Conservation (phyloP, 139 green algal species). For the Auxenochlorella protothecoides region DNA sequence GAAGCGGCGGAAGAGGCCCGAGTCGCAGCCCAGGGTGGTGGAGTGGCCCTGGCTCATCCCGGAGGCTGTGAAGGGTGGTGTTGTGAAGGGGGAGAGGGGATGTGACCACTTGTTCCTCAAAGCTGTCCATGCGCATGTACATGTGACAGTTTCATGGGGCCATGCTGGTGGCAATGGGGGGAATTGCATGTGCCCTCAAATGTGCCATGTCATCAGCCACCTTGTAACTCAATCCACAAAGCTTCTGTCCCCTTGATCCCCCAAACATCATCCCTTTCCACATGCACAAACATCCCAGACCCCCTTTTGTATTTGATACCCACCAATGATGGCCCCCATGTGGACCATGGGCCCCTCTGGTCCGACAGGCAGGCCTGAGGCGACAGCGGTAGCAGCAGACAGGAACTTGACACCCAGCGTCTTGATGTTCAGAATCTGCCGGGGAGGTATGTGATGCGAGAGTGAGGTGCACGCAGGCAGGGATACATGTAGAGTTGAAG, state of each 20-base stretch:
- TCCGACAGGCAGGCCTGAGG: slow-evolving; percentile 66
- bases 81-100: too few species aligned
- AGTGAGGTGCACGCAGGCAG: too few species aligned
- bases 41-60: slow-evolving; percentile 72
- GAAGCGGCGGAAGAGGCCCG: slow-evolving; percentile 61
- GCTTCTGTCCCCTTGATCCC: too few species aligned
- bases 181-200: too few species aligned
- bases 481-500: not conserved
- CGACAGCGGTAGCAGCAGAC: slow-evolving; percentile 57
- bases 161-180: too few species aligned
- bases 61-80: slow-evolving; percentile 4
- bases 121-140: too few species aligned
- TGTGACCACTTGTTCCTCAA: too few species aligned
- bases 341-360: slow-evolving; percentile 85
- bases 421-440: slow-evolving; percentile 71
- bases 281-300: too few species aligned
- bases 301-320: slow-evolving; percentile 3
- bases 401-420: slow-evolving; percentile 78
- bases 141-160: too few species aligned
- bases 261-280: too few species aligned
- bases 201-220: too few species aligned
- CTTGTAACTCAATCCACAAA: too few species aligned
- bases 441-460: not conserved
- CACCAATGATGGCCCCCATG: slow-evolving; percentile 59
- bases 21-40: slow-evolving; percentile 63